phyloP scores from a whole-genome alignment of 345 rosid species.

The Luvunga scandens region DNA sequence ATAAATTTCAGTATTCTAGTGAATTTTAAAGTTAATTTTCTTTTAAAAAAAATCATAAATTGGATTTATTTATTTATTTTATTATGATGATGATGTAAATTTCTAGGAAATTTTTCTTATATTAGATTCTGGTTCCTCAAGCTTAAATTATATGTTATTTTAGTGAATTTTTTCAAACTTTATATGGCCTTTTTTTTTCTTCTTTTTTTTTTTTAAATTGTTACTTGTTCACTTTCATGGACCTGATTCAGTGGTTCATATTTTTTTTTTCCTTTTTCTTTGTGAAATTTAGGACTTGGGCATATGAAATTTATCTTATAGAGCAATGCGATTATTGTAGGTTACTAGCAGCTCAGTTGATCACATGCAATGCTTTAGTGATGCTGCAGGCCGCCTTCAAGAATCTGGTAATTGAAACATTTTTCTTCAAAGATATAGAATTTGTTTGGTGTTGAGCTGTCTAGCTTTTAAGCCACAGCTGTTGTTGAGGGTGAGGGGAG shows the following conservation, averaged over 20 bases:
- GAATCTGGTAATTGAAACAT: slow-evolving; percentile 53
- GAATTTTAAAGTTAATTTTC: background rate
- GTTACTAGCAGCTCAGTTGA: slow-evolving; percentile 67
- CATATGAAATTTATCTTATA: background rate
- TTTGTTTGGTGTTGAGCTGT: too few species aligned
- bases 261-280: background rate
- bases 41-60: background rate
- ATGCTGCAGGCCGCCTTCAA: slow-evolving; percentile 77
- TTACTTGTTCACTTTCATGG: background rate
- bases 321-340: slow-evolving; percentile 31
- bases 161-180: background rate
- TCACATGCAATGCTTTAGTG: slow-evolving; percentile 81
- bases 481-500: too few species aligned
- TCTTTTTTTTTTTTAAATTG: background rate
- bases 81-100: background rate
- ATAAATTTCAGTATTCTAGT: background rate
- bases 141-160: background rate
- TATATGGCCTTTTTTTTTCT: background rate
- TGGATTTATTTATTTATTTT: too few species aligned
- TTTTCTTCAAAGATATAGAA: too few species aligned
- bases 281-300: background rate
- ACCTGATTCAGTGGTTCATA: background rate
- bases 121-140: background rate
- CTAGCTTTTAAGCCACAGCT: too few species aligned
- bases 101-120: background rate